Conservation (phyloP, 164 flowering plant genomes). For the Dillenia suffruticosa region DNA sequence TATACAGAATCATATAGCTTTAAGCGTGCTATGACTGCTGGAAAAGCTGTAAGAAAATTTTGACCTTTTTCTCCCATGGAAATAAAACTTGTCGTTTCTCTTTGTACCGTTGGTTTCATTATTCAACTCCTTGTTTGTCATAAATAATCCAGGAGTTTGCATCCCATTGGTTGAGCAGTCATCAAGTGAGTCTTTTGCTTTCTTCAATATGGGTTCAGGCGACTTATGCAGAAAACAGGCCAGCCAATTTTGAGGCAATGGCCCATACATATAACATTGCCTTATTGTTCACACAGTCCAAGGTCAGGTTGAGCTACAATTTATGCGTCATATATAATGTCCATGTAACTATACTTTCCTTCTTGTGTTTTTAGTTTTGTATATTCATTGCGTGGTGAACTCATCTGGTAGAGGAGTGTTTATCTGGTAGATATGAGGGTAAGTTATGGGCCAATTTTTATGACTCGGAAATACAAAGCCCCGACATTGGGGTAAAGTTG, state of each 20-base stretch:
- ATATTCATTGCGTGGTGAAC: neutral
- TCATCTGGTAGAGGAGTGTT: neutral
- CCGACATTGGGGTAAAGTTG: no score
- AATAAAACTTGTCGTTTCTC: neutral
- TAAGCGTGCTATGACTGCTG: conserved; percentile 31
- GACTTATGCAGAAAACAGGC: conserved; percentile 53
- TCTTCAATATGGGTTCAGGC: conserved; percentile 92
- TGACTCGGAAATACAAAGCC: no score
- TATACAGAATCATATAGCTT: conserved; percentile 31
- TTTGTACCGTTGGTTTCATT: conserved; percentile 6
- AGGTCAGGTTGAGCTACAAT: conserved; percentile 41
- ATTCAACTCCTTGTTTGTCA: conserved; percentile 2
- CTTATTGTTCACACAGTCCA: conserved; percentile 51
- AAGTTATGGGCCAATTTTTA: no score
- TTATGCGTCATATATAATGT: neutral
- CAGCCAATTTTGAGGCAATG: conserved; percentile 81
- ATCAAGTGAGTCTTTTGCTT: conserved; percentile 79
- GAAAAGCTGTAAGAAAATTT: conserved; percentile 35
- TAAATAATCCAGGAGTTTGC: conserved; percentile 33
- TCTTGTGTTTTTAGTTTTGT: neutral
- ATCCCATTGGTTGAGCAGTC: conserved; percentile 73
- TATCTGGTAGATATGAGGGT: no score
- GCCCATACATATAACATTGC: conserved; percentile 66
- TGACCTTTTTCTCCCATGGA: conserved; percentile 1
- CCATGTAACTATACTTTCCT: neutral